Conservation (phyloP, 2,329 filamentous ascomycete genomes). For the Colletotrichum lupini region DNA sequence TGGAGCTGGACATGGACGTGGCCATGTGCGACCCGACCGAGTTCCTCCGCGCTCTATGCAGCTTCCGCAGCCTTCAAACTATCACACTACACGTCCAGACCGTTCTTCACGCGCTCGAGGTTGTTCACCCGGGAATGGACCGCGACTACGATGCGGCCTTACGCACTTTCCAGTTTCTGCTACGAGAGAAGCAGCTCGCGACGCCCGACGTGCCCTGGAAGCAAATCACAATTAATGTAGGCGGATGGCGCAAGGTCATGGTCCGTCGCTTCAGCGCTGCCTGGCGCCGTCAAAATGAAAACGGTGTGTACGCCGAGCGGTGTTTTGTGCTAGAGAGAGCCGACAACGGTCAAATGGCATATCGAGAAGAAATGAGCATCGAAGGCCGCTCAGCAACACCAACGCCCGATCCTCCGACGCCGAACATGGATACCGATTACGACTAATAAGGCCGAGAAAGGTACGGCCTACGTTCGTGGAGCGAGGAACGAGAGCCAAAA, state of each 20-base stretch:
- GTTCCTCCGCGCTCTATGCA: constrained; percentile 52
- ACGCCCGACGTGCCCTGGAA: constrained; percentile 46
- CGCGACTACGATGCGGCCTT: constrained; percentile 50
- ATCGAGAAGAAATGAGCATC: constrained; percentile 32
- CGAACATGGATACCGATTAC: constrained; percentile 19
- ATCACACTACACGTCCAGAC: constrained; percentile 59
- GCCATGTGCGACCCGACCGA: constrained; percentile 45
- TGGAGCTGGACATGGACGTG: constrained; percentile 62
- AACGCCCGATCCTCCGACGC: constrained; percentile 31
- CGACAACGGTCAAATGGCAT: constrained; percentile 25
- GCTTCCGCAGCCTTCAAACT: constrained; percentile 51
- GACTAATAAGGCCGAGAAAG: not conserved
- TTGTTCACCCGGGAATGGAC: constrained; percentile 43
- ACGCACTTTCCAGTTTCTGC: constrained; percentile 46
- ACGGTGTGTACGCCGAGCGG: constrained; percentile 58
- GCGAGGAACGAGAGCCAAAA: not conserved
- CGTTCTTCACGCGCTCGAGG: constrained; percentile 47
- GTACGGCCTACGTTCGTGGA: not conserved
- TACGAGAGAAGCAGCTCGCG: constrained; percentile 41
- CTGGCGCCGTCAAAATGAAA: constrained; percentile 53
- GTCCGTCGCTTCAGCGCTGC: constrained; percentile 53
- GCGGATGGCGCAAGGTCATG: constrained; percentile 59
- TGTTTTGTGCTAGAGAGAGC: constrained; percentile 55
- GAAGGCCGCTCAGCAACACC: constrained; percentile 36
- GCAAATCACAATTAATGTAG: constrained; percentile 57